Conservation (phyloP, 352 stramenopile species). For the Lagenidium giganteum region DNA sequence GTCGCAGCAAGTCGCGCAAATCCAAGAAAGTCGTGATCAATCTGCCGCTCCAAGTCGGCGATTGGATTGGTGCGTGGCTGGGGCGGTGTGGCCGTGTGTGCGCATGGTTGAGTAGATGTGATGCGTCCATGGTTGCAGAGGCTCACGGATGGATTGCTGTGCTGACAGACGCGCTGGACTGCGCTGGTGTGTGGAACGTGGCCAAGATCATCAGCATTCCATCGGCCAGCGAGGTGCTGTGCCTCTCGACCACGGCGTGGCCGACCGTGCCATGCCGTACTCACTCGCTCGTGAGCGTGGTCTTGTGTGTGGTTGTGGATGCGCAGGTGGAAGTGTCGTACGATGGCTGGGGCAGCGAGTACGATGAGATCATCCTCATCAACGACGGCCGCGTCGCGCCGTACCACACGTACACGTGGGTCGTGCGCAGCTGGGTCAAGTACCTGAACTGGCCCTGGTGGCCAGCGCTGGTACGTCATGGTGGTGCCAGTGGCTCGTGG, state of each 20-base stretch:
- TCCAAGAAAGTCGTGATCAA: too few species aligned
- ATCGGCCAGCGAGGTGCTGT: neutral
- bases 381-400: conserved; percentile 57
- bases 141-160: neutral
- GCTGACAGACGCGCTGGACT: conserved; percentile 49
- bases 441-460: conserved; percentile 77
- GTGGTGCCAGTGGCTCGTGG: neutral
- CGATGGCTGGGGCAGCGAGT: conserved; percentile 54
- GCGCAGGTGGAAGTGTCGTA: conserved; percentile 59
- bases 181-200: conserved; percentile 64
- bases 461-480: conserved; percentile 49
- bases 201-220: conserved; percentile 34
- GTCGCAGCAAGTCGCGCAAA: conserved; percentile 1
- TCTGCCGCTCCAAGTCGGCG: conserved; percentile 15
- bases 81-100: neutral
- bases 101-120: neutral
- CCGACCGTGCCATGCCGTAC: neutral
- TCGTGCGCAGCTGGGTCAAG: conserved; percentile 77
- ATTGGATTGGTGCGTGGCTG: conserved; percentile 36
- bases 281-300: neutral
- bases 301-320: too few species aligned
- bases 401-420: conserved; percentile 75
- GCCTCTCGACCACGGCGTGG: neutral
- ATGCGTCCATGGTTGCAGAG: too few species aligned
- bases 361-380: conserved; percentile 52